phyloP scores from a whole-genome alignment of 2,329 filamentous ascomycete genomes.

The Diaporthe sp. region DNA sequence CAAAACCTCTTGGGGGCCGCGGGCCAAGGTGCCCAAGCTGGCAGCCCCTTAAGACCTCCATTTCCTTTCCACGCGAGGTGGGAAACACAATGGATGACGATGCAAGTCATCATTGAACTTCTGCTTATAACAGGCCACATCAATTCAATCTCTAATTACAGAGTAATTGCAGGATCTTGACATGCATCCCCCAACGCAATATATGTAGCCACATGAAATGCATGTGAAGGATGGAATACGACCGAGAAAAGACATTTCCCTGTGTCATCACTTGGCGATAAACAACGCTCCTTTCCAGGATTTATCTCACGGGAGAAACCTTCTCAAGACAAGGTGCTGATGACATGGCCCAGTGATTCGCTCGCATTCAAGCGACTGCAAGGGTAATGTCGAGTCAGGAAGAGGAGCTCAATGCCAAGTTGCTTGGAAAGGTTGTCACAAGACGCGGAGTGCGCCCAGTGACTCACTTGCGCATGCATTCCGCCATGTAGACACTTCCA shows the following conservation, averaged over 20 bases:
- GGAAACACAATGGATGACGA: not conserved
- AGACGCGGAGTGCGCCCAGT: not conserved
- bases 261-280: not conserved
- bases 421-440: not conserved
- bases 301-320: conserved; percentile 1
- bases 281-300: too few relatives aligned
- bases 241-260: not conserved
- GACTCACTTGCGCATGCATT: not conserved
- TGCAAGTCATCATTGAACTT: not conserved
- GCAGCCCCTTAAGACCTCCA: not conserved
- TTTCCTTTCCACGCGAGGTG: not conserved
- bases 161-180: not conserved
- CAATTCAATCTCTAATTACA: too few relatives aligned
- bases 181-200: not conserved
- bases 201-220: too few relatives aligned
- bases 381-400: not conserved
- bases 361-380: not conserved
- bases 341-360: not conserved
- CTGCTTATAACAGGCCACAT: not conserved
- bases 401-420: too few relatives aligned
- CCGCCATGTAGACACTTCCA: not conserved
- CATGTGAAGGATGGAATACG: not conserved
- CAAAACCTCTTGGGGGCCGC: not conserved
- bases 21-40: not conserved
- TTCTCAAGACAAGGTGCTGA: not conserved